phyloP scores from a whole-genome alignment of 75 land plant species.

The Cryptomeria japonica region DNA sequence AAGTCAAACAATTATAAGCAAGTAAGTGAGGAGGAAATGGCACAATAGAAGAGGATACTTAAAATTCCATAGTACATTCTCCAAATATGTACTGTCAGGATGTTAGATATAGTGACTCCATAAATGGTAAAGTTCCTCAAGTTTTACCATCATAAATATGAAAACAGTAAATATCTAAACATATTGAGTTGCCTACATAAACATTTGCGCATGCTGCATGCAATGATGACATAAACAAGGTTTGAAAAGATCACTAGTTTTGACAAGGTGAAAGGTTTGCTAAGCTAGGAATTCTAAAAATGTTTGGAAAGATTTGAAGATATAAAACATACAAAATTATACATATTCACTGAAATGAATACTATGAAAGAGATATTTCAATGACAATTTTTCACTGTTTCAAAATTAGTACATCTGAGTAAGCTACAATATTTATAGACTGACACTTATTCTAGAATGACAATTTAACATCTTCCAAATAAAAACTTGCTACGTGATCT shows the following conservation, averaged over 20 bases:
- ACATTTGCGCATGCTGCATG: too few relatives aligned
- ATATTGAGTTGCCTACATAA: neutral
- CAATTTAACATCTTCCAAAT: too few relatives aligned
- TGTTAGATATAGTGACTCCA: neutral
- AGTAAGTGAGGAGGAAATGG: neutral
- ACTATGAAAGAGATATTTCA: neutral
- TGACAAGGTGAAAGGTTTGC: neutral
- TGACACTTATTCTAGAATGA: neutral
- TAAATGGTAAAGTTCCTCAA: neutral
- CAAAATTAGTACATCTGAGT: neutral
- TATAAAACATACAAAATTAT: neutral
- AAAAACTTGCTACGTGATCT: neutral
- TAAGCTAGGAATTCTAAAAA: neutral
- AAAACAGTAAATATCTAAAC: neutral
- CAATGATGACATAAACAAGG: neutral
- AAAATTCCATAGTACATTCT: neutral
- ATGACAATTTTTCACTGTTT: neutral
- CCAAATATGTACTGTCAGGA: neutral
- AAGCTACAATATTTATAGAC: neutral
- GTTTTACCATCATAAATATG: neutral
- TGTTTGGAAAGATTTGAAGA: neutral
- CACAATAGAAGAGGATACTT: neutral
- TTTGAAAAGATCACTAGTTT: neutral
- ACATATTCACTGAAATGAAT: neutral
- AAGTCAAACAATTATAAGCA: neutral